Conservation (phyloP, 495 filamentous ascomycete genomes). For the Clohesyomyces aquaticus region DNA sequence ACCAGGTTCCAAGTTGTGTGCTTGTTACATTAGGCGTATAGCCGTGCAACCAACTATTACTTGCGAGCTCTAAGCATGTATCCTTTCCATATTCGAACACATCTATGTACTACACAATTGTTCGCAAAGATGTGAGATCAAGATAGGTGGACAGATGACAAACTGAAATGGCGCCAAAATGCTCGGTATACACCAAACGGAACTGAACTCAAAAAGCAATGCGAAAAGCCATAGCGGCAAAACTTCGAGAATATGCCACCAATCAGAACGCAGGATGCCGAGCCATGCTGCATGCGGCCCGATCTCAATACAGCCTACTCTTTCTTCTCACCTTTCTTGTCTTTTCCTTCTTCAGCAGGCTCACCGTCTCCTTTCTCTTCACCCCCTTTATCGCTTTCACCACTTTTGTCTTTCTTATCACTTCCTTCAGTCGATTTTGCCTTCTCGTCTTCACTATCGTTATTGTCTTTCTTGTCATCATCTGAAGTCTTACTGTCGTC, state of each 20-base stretch:
- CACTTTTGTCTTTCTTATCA: not conserved
- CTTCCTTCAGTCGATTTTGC: not conserved
- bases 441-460: not conserved
- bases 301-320: not conserved
- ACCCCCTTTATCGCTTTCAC: too few species aligned
- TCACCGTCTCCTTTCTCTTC: constrained; percentile 2
- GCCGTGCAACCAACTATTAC: too few species aligned
- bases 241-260: not conserved
- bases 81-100: too few species aligned
- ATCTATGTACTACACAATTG: too few species aligned
- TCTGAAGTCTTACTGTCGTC: constrained; percentile 3
- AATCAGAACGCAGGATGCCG: not conserved
- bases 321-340: not conserved
- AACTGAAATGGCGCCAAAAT: not conserved
- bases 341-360: not conserved
- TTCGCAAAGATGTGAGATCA: not conserved
- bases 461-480: not conserved
- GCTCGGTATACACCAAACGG: not conserved
- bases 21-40: too few species aligned
- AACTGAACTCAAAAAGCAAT: not conserved
- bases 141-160: not conserved
- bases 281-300: not conserved
- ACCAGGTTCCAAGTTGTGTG: too few species aligned
- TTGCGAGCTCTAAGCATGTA: too few species aligned
- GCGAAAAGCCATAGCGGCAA: not conserved